Evolutionary conservation across 768 basidiomycete genomes (phyloP), one percentile per base, ranked within the genome.

Genomic region (Lactarius akahatsu): DNA sequence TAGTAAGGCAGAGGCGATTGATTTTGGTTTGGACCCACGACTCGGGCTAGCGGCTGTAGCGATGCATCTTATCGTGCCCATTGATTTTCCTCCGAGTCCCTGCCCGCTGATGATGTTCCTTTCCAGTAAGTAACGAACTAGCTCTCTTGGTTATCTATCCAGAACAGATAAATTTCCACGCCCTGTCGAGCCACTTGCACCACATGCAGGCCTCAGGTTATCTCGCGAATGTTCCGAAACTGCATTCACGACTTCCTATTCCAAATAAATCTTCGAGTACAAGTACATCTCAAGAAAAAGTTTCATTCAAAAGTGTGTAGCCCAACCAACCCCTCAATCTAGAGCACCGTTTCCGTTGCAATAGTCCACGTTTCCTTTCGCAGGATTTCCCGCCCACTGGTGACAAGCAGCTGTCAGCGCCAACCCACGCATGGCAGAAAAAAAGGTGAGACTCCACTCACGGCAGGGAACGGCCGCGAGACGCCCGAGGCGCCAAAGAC

Each of bases 401-500:
- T 32, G 16, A 57, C 18, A 16, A 41, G 36, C 20, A 20, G 26
- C 3, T 13, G 63, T 60, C 47, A 66, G 59, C 43, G 47, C 36
- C 10, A 13, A 26, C 18, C 6, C 23, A 26, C 26, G 13, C 26
- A 52, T 13, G 36, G 11, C 36, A 10, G n/a, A n/a, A 32, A 38
- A 38, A 36, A 15, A 40, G 15, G 1, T 16, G n/a, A 26, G 20
- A 63, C 13, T 2, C 23, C 13, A 41, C 65, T 32, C 61, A 65
- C 57, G 36, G 71, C 59, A 9, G 86, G 85, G 80, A 86, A 86
- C 4, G 81, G 82, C 61, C 77, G 76, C 57, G 76, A 71, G 13
- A 72, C 71, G 11, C 85, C 86, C 0, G 82, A 81, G n/a, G 84
- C 86, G 20, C 87, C 87, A 69, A 85, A 86, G 28, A 87, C 85